A percentile compares a stretch with the other conserved stretches of the same genome.
phyloP scores from a whole-genome alignment of 169 alveolate genomes.

The Plasmodium sp. region DNA sequence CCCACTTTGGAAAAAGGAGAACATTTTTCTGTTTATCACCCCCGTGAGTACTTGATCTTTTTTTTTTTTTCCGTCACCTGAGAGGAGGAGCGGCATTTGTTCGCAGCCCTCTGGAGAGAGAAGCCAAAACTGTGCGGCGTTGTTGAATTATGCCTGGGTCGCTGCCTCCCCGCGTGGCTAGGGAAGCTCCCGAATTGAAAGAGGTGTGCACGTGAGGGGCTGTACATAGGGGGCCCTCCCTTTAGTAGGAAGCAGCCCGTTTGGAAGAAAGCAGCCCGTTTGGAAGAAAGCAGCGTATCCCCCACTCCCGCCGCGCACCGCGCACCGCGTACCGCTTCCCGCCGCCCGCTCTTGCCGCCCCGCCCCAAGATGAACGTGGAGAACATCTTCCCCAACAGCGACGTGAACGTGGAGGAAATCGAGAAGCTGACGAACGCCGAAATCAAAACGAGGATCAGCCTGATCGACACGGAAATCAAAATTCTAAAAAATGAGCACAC shows the following conservation, averaged over 20 bases:
- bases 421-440: conserved; percentile 78
- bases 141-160: not conserved
- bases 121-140: too few relatives aligned
- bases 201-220: not conserved
- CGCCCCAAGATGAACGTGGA: conserved; percentile 44
- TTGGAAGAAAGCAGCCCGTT: too few relatives aligned
- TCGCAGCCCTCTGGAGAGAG: not conserved
- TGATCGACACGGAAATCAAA: conserved; percentile 91
- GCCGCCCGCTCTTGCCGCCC: not conserved
- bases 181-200: not conserved
- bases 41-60: not conserved
- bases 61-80: not conserved
- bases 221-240: not conserved
- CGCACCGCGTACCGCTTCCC: too few relatives aligned
- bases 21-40: not conserved
- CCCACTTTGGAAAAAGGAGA: not conserved
- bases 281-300: too few relatives aligned
- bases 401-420: conserved; percentile 77
- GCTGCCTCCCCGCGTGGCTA: not conserved
- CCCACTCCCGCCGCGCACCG: too few relatives aligned
- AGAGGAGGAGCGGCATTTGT: not conserved
- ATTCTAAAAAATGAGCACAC: conserved; percentile 91
- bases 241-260: not conserved
- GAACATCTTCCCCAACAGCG: conserved; percentile 29
- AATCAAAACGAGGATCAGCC: conserved; percentile 79